Base-by-base conservation (phyloP, 495 filamentous ascomycete genomes). In the Hypoxylon perforatum region DNA sequence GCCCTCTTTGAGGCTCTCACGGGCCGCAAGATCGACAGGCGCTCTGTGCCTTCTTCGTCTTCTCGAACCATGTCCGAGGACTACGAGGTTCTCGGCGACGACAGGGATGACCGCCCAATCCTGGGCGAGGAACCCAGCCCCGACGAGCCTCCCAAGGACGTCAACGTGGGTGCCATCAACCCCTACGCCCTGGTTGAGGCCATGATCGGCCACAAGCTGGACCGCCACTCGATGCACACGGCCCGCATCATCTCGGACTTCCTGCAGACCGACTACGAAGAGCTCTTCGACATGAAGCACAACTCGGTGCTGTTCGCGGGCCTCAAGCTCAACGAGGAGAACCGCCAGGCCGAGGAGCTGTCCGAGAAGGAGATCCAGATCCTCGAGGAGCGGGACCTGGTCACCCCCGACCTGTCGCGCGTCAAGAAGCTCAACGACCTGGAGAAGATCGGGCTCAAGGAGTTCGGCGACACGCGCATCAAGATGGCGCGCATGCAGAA, bases 241-340 rank as follows among this genome's bases (percentile, higher is more conserved):
- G 47, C 65, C 9, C 61, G 61, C 14, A 66, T 76, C 56, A 51
- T 79, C 23, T 63, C 74, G 23, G 72, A 76, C 53, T 65, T 74
- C 19, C 71, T 79, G 9, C 76, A 79, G 71, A 78, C 75, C 18
- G 76, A 79, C 57, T 79, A 79, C 60, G 76, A 78, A n/a, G 57
- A 79, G 63, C 73, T 78, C 17, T 79, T 79, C 48, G 77, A 79
- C 71, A 41, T 78, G 64, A 77, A 74, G 63, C 73, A 76, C 66
- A 49, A 72, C 39, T 76, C 76, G 11, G 63, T 76, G 17, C 66
- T 79, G 12, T 78, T 69, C 45, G 77, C 77, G 7, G 77, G 77
- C 23, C 53, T 76, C 4, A 70, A 73, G 65, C 62, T 79, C 51
- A 77, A 75, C 59, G 61, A 71, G 47, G 28, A 72, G 21, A 63